These are phyloP conservation scores for Coemansia nantahalensis DNA, from an alignment of 192 early-diverging fungal genomes.

Conservation along the genomic window DNA sequence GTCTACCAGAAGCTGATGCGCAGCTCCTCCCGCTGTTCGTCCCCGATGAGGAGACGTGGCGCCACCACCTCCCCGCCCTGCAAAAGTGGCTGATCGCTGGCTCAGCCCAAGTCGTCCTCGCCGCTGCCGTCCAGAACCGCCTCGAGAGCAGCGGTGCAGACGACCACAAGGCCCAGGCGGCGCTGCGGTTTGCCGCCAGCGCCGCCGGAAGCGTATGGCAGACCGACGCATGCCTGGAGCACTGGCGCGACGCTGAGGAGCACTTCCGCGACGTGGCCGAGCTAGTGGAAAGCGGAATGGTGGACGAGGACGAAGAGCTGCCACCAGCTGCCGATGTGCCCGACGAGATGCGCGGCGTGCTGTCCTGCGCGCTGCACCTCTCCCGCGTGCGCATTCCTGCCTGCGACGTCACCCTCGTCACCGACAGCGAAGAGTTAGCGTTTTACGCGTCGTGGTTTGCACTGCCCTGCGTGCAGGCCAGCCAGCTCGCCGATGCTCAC, in stretches of 20 bases:
- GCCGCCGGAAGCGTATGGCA: background rate
- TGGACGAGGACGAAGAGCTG: slow-evolving; percentile 30
- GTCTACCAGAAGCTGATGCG: background rate
- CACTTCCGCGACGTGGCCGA: slow-evolving; percentile 11
- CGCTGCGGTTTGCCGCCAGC: slow-evolving; percentile 4
- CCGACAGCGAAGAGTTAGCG: slow-evolving; percentile 30
- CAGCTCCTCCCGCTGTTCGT: slow-evolving; percentile 3
- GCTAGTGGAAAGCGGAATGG: background rate
- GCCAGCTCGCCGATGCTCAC: too few relatives aligned
- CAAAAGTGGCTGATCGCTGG: slow-evolving; percentile 6
- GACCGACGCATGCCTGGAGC: background rate
- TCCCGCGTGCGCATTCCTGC: slow-evolving; percentile 5
- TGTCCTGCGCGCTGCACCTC: slow-evolving; percentile 21
- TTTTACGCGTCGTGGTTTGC: slow-evolving; percentile 49
- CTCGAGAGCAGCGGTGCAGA: background rate
- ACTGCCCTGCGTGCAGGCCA: slow-evolving; percentile 5
- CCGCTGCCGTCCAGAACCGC: background rate
- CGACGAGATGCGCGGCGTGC: slow-evolving; percentile 14
- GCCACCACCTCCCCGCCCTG: slow-evolving; percentile 5
- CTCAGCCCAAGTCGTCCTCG: slow-evolving; percentile 2
- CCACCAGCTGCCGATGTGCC: slow-evolving; percentile 33
- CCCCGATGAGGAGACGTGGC: slow-evolving; percentile 22
- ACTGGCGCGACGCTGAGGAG: slow-evolving; percentile 22
- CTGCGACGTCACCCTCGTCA: slow-evolving; percentile 10
- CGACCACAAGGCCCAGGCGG: slow-evolving; percentile 1